phyloP scores from a whole-genome alignment of 352 stramenopile species.

The Globisporangium ultimum region DNA sequence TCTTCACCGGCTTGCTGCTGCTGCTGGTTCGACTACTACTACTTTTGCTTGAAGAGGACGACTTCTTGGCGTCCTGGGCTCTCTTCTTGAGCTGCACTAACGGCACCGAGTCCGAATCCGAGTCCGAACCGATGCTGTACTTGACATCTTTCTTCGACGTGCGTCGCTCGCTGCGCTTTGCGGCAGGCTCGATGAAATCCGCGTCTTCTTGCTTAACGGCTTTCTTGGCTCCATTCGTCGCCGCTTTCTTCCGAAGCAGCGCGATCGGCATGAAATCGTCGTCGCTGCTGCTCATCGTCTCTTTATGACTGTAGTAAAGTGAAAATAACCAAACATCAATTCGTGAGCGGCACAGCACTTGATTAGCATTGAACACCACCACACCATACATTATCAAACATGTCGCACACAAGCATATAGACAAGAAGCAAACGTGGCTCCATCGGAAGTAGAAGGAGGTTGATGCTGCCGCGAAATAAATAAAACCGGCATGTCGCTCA shows the following conservation, averaged over 20 bases:
- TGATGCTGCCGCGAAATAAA: too few relatives aligned
- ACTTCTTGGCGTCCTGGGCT: conserved; percentile 3
- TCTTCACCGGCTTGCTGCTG: conserved; percentile 40
- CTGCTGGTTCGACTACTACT: conserved; percentile 13
- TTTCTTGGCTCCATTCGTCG: conserved; percentile 17
- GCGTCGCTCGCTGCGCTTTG: conserved; percentile 10
- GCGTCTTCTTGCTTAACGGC: conserved; percentile 14
- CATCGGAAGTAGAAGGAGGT: too few relatives aligned
- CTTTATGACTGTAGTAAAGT: neutral
- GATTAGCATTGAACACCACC: too few relatives aligned
- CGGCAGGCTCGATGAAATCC: conserved; percentile 9
- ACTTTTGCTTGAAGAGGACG: conserved; percentile 9
- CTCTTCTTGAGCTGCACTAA: conserved; percentile 83
- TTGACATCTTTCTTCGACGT: conserved; percentile 29
- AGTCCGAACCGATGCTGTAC: conserved; percentile 43
- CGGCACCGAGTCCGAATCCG: conserved; percentile 77
- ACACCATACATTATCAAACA: too few relatives aligned
- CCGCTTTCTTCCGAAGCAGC: conserved; percentile 52
- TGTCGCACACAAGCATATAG: too few relatives aligned
- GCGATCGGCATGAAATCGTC: conserved; percentile 76
- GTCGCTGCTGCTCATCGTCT: conserved; percentile 65
- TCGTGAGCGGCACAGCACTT: neutral
- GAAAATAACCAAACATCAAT: conserved; percentile 10
- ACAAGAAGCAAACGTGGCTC: too few relatives aligned
- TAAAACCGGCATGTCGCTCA: too few relatives aligned